Evolutionary conservation across 2,329 filamentous ascomycete species (phyloP).

Genomic region (Thielaviopsis populi): DNA sequence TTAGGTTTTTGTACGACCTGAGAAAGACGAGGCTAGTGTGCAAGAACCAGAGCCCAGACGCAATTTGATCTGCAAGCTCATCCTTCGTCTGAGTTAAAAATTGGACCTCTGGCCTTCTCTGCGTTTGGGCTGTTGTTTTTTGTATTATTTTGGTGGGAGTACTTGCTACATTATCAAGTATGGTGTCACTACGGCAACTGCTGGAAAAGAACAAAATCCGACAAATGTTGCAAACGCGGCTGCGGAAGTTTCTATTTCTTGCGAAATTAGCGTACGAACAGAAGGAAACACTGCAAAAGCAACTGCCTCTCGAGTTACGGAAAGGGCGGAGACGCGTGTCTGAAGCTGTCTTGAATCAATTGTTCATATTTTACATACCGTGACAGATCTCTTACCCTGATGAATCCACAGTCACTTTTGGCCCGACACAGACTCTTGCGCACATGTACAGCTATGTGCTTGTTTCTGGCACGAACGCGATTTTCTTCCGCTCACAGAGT

Average conservation of each 20-base stretch:
- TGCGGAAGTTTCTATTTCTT: neutral
- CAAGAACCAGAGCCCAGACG: neutral
- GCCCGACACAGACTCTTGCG: no score
- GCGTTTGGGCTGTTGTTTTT: neutral
- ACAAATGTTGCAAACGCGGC: neutral
- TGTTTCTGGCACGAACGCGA: neutral
- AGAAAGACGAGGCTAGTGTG: neutral
- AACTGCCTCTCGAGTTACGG: neutral
- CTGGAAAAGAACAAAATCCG: neutral
- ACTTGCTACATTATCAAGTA: neutral
- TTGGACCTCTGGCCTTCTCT: neutral
- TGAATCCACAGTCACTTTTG: neutral
- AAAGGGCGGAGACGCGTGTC: neutral
- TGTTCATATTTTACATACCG: neutral
- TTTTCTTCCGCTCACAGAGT: neutral
- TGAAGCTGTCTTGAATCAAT: neutral
- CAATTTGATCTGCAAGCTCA: neutral
- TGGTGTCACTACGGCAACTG: neutral
- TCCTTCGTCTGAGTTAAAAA: conserved; percentile 1
- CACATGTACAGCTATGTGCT: neutral
- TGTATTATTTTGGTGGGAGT: neutral
- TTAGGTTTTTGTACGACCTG: conserved; percentile 8
- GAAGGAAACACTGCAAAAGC: neutral
- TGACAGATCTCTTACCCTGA: neutral
- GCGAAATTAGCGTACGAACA: neutral